These are phyloP conservation scores for Epichloe amarillans DNA, from an alignment of 2,329 filamentous ascomycete species.

Conservation along the genomic window DNA sequence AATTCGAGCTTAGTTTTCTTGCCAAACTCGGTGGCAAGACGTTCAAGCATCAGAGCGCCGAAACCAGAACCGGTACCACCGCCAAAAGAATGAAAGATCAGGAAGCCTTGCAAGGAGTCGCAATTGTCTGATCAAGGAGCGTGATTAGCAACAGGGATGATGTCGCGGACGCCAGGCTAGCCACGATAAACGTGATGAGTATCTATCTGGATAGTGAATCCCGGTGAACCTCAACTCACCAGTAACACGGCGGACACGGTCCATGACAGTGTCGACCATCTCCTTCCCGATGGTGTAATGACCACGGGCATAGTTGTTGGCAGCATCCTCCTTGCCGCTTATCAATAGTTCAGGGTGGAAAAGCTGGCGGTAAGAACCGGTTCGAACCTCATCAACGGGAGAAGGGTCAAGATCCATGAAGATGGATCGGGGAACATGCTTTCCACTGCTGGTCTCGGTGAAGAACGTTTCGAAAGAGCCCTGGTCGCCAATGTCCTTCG, in stretches of 20 bases:
- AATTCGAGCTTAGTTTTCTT: conserved; percentile 71
- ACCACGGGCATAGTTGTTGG: conserved; percentile 66
- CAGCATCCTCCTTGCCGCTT: conserved; percentile 64
- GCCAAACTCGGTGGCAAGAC: conserved; percentile 58
- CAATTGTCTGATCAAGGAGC: conserved; percentile 46
- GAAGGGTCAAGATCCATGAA: conserved; percentile 63
- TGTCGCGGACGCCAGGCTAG: not conserved
- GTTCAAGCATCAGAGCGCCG: conserved; percentile 58
- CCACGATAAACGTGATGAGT: not conserved
- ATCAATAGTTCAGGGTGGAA: conserved; percentile 62
- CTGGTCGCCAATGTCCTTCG: conserved; percentile 43
- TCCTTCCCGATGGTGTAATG: conserved; percentile 69
- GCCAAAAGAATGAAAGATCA: conserved; percentile 64
- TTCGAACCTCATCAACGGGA: conserved; percentile 62
- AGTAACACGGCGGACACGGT: conserved; percentile 55
- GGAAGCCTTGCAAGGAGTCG: conserved; percentile 58
- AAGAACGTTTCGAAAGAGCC: conserved; percentile 63
- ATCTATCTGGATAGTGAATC: not conserved
- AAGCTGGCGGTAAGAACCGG: conserved; percentile 51
- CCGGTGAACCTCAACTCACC: conserved; percentile 30
- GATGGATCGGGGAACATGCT: conserved; percentile 57
- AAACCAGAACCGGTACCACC: conserved; percentile 62
- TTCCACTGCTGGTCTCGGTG: conserved; percentile 57
- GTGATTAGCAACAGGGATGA: conserved; percentile 9
- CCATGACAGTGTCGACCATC: conserved; percentile 58